Conservation (phyloP, 306 rosid species). For the Ormosia emarginata region DNA sequence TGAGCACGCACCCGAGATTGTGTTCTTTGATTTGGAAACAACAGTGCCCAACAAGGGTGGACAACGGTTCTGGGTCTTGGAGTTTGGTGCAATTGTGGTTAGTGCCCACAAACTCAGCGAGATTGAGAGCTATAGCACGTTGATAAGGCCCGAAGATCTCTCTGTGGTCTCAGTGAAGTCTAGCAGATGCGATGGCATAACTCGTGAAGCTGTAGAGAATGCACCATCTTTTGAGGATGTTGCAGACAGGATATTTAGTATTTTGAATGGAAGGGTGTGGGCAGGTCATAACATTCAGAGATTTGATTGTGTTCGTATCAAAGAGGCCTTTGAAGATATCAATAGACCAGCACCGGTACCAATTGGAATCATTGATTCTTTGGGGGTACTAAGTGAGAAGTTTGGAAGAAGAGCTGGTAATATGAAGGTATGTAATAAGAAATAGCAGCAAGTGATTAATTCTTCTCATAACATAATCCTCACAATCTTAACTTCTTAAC, state of each 20-base stretch:
- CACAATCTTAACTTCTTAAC: neutral
- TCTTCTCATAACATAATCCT: neutral
- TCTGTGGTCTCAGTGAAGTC: conserved; percentile 57
- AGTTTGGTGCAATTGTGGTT: conserved; percentile 88
- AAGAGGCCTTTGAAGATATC: conserved; percentile 67
- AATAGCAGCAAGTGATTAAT: neutral
- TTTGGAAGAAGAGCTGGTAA: conserved; percentile 96
- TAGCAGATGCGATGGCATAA: conserved; percentile 73
- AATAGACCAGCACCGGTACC: conserved; percentile 68
- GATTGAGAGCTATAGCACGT: conserved; percentile 68
- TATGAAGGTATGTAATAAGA: conserved; percentile 70
- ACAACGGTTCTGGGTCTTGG: conserved; percentile 66
- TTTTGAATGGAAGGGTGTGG: conserved; percentile 86
- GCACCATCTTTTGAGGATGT: conserved; percentile 87
- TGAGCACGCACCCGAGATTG: conserved; percentile 55
- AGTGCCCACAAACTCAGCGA: conserved; percentile 67
- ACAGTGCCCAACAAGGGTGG: conserved; percentile 73
- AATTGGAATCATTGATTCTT: conserved; percentile 69
- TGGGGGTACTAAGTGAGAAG: conserved; percentile 56
- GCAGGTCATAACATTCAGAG: conserved; percentile 89
- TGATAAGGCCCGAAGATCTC: conserved; percentile 67
- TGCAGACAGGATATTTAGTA: conserved; percentile 65
- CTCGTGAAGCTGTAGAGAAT: conserved; percentile 49
- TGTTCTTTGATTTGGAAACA: conserved; percentile 93
- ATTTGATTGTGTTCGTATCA: conserved; percentile 83